Evolutionary conservation across 2,329 filamentous ascomycete genomes (phyloP), one percentile per base, ranked within the genome.

Genomic region (Fusarium sp.): DNA sequence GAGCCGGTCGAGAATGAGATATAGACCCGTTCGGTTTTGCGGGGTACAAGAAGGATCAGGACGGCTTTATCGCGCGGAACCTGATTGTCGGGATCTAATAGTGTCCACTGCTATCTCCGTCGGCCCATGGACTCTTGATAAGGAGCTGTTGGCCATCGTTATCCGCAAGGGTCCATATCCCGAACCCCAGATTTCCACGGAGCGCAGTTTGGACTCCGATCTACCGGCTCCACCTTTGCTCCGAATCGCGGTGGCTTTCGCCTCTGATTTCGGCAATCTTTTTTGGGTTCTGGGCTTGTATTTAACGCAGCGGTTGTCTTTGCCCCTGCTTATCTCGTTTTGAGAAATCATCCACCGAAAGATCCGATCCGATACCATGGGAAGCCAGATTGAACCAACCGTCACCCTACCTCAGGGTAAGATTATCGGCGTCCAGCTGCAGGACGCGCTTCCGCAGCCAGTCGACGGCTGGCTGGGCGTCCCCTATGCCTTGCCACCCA

Each of bases 401-500:
- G 64, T 77, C 33, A 40, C 66, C 6, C 63, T 77, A 0, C 64
- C 75, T 2, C 75, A 77, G 62, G 75, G 75, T 6, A 77, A 72
- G 16, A 63, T 77, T 16, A 57, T 78, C 5, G 75, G 75, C 22
- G 62, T 74, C 14, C 62, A 65, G 46, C 59, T 75, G 22, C 61
- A 56, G 1, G 75, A 77, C 12, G 49, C 33, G 8, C 64, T 77
- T 20, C 77, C 77, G 11, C 69, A 75, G 20, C 69, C 79, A 1
- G 72, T 85, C 20, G 82, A 85, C 31, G 73, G 79, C 14, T 89
- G 89, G 71, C 78, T 85, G 1, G 85, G 86, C 1, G 83, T 89
- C 12, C 86, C 85, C 0, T 88, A 88, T 68, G 86, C 84, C 0
- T 74, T 84, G 4, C 83, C 85, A 4, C 85, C 87, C 12, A 81